Base-by-base conservation (phyloP, 306 rosid genomes). In the Cucumis cinereus region DNA sequence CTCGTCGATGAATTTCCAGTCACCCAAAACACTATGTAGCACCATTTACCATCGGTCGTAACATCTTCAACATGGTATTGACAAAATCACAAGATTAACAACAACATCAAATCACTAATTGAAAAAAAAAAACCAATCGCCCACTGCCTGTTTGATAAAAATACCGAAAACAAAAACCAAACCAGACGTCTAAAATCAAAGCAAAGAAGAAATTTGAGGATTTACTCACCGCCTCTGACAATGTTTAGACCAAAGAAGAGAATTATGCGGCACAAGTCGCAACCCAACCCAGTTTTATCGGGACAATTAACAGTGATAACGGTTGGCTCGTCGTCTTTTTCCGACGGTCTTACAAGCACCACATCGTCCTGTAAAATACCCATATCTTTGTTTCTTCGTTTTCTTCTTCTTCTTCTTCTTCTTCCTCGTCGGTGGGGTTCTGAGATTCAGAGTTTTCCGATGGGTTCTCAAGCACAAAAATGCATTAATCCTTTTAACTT, bases 11-110 rank as follows among this genome's bases (percentile, higher is more conserved):
- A 76, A 24, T 82, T 89, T 56, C 95, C 97, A 64, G 83, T 66
- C 79, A 94, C 97, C 99, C 97, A 92, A 76, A 94, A 85, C 76
- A 94, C 93, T 68, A 94, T 11, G 84, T 85, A 94, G 82, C 99
- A 94, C 99, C 99, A 94, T 77, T 87, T 94, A 41, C 99, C 99
- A 81, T 94, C 99, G 22, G 99, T 94, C 7, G 97, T 87, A 12
- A 94, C 85, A 70, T 94, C 99, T 94, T 81, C 87, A 87, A 26
- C 73, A 30, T 55, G 74, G 0, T 83, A 75, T 73, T 26, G 53
- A 70, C 15, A 45, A 38, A 74, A 41, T 22, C 36, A 41, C 13
- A 68, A 43, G 33, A 67, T 67, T 45, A 22, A 13, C 30, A 67
- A 41, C 5, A 20, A 17, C 30, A n/a, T 66, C 30, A 63, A 30